Conservation (phyloP, 1,139 yeast species). For the Wickerhamiella infanticola region DNA sequence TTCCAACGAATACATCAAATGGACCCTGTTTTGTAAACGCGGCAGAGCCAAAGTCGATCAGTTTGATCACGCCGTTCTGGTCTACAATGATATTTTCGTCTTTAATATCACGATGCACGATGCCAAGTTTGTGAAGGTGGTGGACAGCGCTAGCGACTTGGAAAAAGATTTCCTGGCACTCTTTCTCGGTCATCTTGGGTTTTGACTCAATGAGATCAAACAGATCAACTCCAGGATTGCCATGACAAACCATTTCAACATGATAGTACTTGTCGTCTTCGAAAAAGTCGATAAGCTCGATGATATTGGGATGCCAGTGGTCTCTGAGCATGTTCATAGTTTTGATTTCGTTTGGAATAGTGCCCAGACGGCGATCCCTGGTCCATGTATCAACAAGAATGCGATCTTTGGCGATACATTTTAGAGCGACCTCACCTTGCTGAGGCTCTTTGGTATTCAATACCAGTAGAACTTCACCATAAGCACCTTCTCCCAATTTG, state of each 20-base stretch:
- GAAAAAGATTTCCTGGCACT: constrained; percentile 58
- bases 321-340: constrained; percentile 58
- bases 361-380: constrained; percentile 75
- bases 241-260: constrained; percentile 81
- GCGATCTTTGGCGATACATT: constrained; percentile 81
- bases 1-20: constrained; percentile 92
- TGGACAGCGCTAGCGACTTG: constrained; percentile 67
- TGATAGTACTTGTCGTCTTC: constrained; percentile 84
- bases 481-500: constrained; percentile 91
- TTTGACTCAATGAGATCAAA: constrained; percentile 83
- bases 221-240: constrained; percentile 75
- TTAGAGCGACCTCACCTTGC: constrained; percentile 53
- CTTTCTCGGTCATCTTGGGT: constrained; percentile 60
- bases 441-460: constrained; percentile 45
- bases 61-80: constrained; percentile 35
- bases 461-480: constrained; percentile 80
- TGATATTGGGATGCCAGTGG: constrained; percentile 74
- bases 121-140: constrained; percentile 72
- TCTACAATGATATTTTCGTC: constrained; percentile 91
- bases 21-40: constrained; percentile 86
- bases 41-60: constrained; percentile 92
- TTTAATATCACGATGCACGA: constrained; percentile 87
- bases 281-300: constrained; percentile 74
- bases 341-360: constrained; percentile 89
- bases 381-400: constrained; percentile 97